A percentile compares a stretch with the other conserved stretches of the same genome.
Conservation (phyloP, 2,329 filamentous ascomycete genomes). For the Neonectria neomacrospora region DNA sequence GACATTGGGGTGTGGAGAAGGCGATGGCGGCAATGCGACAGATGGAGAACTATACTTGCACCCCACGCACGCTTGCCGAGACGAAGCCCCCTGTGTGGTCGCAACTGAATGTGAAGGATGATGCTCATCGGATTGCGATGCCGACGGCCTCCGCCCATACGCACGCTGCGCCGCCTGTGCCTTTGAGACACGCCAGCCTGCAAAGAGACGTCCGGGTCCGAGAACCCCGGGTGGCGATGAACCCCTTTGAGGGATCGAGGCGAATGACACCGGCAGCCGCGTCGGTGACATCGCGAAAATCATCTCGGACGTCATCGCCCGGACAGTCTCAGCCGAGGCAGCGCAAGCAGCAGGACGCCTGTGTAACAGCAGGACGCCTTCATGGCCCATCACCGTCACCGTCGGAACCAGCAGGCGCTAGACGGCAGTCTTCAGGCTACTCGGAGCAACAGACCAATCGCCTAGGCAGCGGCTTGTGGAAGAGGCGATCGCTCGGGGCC, state of each 20-base stretch:
- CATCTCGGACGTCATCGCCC: background rate
- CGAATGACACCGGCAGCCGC: slow-evolving; percentile 20
- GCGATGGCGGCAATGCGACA: slow-evolving; percentile 56
- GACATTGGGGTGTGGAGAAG: slow-evolving; percentile 60
- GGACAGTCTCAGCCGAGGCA: background rate
- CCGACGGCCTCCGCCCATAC: slow-evolving; percentile 15
- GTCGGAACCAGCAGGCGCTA: slow-evolving; percentile 1
- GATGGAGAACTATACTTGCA: slow-evolving; percentile 36
- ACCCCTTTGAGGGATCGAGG: slow-evolving; percentile 9
- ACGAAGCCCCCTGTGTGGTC: slow-evolving; percentile 2
- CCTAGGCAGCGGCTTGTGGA: slow-evolving; percentile 29
- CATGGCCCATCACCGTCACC: background rate
- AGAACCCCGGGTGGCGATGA: background rate
- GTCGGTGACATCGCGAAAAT: background rate
- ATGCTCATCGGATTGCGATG: background rate
- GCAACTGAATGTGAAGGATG: slow-evolving; percentile 11
- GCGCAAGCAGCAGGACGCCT: background rate
- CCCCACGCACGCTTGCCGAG: slow-evolving; percentile 14
- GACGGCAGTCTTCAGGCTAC: slow-evolving; percentile 15
- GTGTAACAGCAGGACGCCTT: background rate
- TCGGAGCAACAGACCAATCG: slow-evolving; percentile 17
- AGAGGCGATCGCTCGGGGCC: slow-evolving; percentile 36
- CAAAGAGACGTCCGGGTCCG: slow-evolving; percentile 12
- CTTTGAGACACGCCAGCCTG: slow-evolving; percentile 40
- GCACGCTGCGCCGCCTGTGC: slow-evolving; percentile 25